Conservation (phyloP, 2,329 filamentous ascomycete species). For the Calonectria naviculata region DNA sequence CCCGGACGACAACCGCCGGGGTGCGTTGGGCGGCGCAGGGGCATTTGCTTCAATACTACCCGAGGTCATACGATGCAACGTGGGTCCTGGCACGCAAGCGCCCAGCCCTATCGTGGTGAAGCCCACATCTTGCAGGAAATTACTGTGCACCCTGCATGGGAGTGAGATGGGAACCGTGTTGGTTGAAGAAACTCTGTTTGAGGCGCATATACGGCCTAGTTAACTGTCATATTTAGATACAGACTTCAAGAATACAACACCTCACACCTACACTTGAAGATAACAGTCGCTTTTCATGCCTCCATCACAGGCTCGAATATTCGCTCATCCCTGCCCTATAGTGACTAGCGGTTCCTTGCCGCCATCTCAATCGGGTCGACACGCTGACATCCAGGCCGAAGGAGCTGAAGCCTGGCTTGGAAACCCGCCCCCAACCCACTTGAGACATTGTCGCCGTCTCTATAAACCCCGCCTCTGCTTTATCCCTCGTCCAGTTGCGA, state of each 20-base stretch:
- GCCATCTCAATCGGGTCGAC: neutral
- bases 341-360: neutral
- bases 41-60: neutral
- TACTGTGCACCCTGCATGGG: neutral
- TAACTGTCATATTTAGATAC: too few species aligned
- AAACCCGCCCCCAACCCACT: slow-evolving; percentile 9
- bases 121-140: neutral
- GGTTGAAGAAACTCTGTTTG: too few species aligned
- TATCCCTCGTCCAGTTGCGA: neutral
- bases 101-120: neutral
- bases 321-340: neutral
- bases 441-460: neutral
- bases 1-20: too few species aligned
- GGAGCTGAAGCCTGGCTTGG: neutral
- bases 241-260: too few species aligned
- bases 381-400: neutral
- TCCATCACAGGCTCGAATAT: neutral
- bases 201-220: too few species aligned
- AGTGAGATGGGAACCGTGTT: too few species aligned
- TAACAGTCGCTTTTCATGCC: neutral
- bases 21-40: neutral
- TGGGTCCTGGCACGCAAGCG: neutral
- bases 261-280: neutral
- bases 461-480: neutral
- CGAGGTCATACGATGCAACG: neutral